phyloP scores from a whole-genome alignment of 2,329 filamentous ascomycete species.

The Sporothrix variecibatus region DNA sequence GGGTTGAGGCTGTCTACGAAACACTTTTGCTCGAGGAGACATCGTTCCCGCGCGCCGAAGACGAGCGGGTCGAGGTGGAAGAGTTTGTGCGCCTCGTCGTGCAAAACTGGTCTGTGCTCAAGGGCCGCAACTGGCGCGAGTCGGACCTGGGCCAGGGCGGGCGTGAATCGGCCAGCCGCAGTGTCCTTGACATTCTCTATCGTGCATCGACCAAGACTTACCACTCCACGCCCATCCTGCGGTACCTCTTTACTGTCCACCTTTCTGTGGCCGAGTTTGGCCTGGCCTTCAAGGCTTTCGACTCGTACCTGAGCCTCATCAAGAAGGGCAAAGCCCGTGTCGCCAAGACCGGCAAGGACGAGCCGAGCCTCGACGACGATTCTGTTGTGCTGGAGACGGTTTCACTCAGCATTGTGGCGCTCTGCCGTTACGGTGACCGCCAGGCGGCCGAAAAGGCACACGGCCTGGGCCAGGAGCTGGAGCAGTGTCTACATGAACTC shows the following conservation, averaged over 20 bases:
- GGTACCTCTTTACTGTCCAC: conserved; percentile 86
- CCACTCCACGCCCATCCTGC: conserved; percentile 86
- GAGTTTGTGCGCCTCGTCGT: conserved; percentile 77
- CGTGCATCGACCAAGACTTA: conserved; percentile 90
- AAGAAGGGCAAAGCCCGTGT: conserved; percentile 81
- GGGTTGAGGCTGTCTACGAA: conserved; percentile 79
- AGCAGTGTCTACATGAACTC: conserved; percentile 71
- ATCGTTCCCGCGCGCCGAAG: conserved; percentile 79
- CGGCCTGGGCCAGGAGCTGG: conserved; percentile 68
- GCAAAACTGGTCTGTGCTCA: conserved; percentile 81
- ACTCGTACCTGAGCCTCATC: conserved; percentile 88
- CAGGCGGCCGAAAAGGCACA: conserved; percentile 78
- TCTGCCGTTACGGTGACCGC: conserved; percentile 78
- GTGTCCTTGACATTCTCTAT: conserved; percentile 85
- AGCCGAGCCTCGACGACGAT: conserved; percentile 76
- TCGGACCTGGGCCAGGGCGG: conserved; percentile 80
- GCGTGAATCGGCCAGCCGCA: conserved; percentile 71
- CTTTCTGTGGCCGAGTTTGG: conserved; percentile 88
- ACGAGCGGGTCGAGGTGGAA: conserved; percentile 78
- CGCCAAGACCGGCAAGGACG: conserved; percentile 72
- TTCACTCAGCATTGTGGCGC: conserved; percentile 73
- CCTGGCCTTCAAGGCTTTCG: conserved; percentile 84
- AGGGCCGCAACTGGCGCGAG: conserved; percentile 77
- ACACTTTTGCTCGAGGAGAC: conserved; percentile 74
- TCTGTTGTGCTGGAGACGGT: conserved; percentile 75